phyloP scores from a whole-genome alignment of 495 filamentous ascomycete genomes.

The Sphaerosporella brunnea region DNA sequence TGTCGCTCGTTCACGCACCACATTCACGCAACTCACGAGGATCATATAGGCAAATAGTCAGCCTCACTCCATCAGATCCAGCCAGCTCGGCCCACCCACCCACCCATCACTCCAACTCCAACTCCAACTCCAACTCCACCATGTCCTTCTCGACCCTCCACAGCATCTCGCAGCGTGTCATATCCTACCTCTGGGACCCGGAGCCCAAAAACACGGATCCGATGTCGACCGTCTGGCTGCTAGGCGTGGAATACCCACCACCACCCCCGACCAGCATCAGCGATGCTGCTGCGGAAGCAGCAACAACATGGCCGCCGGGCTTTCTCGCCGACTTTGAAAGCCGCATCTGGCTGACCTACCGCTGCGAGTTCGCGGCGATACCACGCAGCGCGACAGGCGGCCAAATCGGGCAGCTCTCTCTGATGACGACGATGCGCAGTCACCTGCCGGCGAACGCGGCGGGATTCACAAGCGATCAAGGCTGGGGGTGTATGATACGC shows the following conservation, averaged over 20 bases:
- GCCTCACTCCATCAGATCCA: not conserved
- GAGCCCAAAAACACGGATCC: conserved; percentile 67
- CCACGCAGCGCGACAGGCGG: conserved; percentile 35
- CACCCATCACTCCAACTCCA: conserved; percentile 9
- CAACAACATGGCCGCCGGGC: conserved; percentile 61
- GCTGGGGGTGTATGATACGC: conserved; percentile 98
- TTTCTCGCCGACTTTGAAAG: conserved; percentile 92
- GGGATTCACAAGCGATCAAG: conserved; percentile 84
- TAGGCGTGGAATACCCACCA: conserved; percentile 58
- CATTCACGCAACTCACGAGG: too few relatives aligned
- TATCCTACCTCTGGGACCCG: conserved; percentile 81
- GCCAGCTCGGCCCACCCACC: conserved; percentile 1
- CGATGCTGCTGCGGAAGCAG: conserved; percentile 22
- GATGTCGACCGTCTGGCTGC: conserved; percentile 65
- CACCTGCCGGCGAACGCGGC: conserved; percentile 53
- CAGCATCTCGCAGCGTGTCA: conserved; percentile 57
- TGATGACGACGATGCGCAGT: conserved; percentile 64
- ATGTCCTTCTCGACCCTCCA: conserved; percentile 28
- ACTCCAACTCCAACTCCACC: conserved; percentile 16
- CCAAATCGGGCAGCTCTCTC: conserved; percentile 55
- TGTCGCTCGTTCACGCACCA: too few relatives aligned
- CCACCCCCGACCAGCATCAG: conserved; percentile 7
- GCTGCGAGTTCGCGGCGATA: conserved; percentile 71
- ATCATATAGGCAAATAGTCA: not conserved
- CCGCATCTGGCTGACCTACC: conserved; percentile 90